phyloP scores from a whole-genome alignment of 179 eudicot species.

The Dionaea muscipula region DNA sequence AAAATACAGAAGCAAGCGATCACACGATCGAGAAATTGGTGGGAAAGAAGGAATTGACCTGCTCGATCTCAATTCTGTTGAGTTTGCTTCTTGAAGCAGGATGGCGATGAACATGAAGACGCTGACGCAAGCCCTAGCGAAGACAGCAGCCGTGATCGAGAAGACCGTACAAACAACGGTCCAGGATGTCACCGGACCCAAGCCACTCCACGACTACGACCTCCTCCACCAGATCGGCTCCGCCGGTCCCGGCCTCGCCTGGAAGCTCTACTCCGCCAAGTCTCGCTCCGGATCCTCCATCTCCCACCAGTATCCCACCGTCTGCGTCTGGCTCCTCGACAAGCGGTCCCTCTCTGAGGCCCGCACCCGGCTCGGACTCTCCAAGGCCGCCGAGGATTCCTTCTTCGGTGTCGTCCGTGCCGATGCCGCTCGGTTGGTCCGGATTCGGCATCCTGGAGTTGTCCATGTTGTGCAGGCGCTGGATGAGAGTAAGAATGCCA shows the following conservation, averaged over 20 bases:
- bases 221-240: slow-evolving; percentile 80
- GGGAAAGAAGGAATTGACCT: too few species aligned
- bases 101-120: slow-evolving; percentile 91
- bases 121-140: slow-evolving; percentile 80
- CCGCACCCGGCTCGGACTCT: slow-evolving; percentile 46
- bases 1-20: too few species aligned
- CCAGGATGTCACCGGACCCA: slow-evolving; percentile 94
- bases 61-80: not conserved
- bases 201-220: slow-evolving; percentile 73
- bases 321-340: slow-evolving; percentile 87
- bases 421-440: slow-evolving; percentile 65
- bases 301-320: slow-evolving; percentile 61
- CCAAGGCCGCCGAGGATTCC: slow-evolving; percentile 72
- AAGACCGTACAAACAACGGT: slow-evolving; percentile 82
- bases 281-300: slow-evolving; percentile 33
- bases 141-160: slow-evolving; percentile 85
- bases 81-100: too few species aligned
- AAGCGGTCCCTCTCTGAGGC: slow-evolving; percentile 57
- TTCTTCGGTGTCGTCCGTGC: slow-evolving; percentile 65
- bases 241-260: slow-evolving; percentile 76
- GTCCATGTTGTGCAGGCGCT: slow-evolving; percentile 87
- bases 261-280: slow-evolving; percentile 81
- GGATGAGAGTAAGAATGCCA: slow-evolving; percentile 86
- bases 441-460: slow-evolving; percentile 91
- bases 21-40: too few species aligned